A percentile compares a stretch with the other conserved stretches of the same genome.
phyloP scores from a whole-genome alignment of 129 eudicot species.

The Chrysanthemum lavandulifolium region DNA sequence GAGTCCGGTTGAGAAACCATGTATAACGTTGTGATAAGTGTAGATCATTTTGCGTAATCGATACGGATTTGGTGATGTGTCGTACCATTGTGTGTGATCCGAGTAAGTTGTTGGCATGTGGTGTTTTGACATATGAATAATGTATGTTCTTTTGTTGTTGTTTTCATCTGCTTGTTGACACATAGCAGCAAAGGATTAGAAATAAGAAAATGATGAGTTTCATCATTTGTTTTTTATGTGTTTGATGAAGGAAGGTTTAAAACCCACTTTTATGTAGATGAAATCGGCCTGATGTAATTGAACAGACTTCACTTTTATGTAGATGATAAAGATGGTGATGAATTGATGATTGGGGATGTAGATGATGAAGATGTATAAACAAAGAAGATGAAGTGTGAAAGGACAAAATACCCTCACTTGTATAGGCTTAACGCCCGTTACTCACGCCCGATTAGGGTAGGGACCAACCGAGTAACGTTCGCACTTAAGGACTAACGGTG shows the following conservation, averaged over 20 bases:
- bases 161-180: constrained; percentile 16
- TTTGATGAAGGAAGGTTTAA: not conserved
- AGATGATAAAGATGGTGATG: too few species aligned
- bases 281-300: too few species aligned
- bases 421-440: too few species aligned
- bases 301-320: too few species aligned
- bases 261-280: too few species aligned
- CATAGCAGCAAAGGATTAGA: constrained; percentile 20
- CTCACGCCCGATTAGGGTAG: too few species aligned
- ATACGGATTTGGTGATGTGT: constrained; percentile 67
- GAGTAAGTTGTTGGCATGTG: constrained; percentile 58
- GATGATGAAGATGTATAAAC: too few species aligned
- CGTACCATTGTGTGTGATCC: constrained; percentile 71
- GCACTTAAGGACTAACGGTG: too few species aligned
- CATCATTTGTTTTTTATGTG: not conserved
- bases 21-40: constrained; percentile 62
- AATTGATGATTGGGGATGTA: too few species aligned
- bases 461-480: too few species aligned
- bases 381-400: too few species aligned
- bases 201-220: constrained; percentile 31
- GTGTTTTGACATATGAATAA: constrained; percentile 77
- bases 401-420: too few species aligned
- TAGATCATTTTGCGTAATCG: constrained; percentile 73
- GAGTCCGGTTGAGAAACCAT: constrained; percentile 76
- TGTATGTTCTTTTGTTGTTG: constrained; percentile 56